These are phyloP conservation scores for Ustilago bromivora DNA, from an alignment of 1,284 basidiomycete species.

Conservation along the genomic window DNA sequence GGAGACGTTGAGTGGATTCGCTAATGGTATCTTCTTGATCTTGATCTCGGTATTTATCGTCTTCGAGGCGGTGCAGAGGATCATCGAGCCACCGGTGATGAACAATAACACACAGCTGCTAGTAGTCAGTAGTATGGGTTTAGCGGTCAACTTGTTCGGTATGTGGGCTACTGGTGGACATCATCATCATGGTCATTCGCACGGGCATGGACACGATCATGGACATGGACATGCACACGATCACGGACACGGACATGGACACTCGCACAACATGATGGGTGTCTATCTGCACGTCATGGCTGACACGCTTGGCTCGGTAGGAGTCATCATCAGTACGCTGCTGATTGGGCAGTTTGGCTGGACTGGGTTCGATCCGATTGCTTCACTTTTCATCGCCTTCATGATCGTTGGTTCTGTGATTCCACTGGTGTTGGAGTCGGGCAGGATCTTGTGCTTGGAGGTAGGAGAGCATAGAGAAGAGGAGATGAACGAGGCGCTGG, in stretches of 20 bases:
- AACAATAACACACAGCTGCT: slow-evolving; percentile 88
- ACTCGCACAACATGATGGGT: slow-evolving; percentile 99
- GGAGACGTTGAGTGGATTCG: slow-evolving; percentile 98
- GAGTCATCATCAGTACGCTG: slow-evolving; percentile 97
- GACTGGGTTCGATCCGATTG: slow-evolving; percentile 99
- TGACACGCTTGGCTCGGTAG: slow-evolving; percentile 82
- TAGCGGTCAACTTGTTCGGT: slow-evolving; percentile 95
- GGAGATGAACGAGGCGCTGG: slow-evolving; percentile 79
- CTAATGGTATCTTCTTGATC: slow-evolving; percentile 96
- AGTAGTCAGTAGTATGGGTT: slow-evolving; percentile 86
- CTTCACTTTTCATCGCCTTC: slow-evolving; percentile 93
- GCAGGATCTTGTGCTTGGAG: slow-evolving; percentile 87
- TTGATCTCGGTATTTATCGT: slow-evolving; percentile 98
- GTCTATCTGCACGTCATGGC: slow-evolving; percentile 81
- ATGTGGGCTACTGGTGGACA: slow-evolving; percentile 93
- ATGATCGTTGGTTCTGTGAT: slow-evolving; percentile 95
- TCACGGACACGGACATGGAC: slow-evolving; percentile 73
- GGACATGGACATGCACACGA: slow-evolving; percentile 70
- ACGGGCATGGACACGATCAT: slow-evolving; percentile 80
- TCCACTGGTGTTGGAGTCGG: slow-evolving; percentile 93
- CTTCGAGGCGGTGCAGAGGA: slow-evolving; percentile 94
- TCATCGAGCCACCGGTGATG: slow-evolving; percentile 98
- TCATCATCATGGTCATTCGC: slow-evolving; percentile 67
- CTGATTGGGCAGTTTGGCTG: slow-evolving; percentile 97
- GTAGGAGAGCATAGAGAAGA: slow-evolving; percentile 78